Conservation (phyloP, 1,139 yeast species). For the Scheffersomyces cryptocercus region DNA sequence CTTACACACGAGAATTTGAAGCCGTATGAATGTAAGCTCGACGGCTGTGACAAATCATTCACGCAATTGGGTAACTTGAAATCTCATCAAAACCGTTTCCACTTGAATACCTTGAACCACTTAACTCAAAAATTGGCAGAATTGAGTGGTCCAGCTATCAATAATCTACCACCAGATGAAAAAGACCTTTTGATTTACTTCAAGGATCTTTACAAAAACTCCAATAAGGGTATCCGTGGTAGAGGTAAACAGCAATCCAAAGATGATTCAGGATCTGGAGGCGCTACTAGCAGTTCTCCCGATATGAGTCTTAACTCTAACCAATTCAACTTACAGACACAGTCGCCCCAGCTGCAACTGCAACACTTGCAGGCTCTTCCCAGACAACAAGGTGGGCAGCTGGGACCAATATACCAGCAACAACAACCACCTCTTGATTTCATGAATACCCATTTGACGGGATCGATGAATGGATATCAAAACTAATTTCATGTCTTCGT, state of each 20-base stretch:
- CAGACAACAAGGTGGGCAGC: conserved; percentile 8
- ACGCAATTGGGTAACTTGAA: conserved; percentile 92
- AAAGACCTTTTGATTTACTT: conserved; percentile 72
- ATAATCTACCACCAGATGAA: conserved; percentile 59
- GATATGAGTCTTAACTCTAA: not conserved
- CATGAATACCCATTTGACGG: conserved; percentile 7
- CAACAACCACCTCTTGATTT: conserved; percentile 13
- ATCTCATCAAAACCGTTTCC: conserved; percentile 91
- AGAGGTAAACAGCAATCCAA: conserved; percentile 58
- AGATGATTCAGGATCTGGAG: not conserved
- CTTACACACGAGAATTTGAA: conserved; percentile 77
- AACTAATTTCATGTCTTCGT: not conserved
- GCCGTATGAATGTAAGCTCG: conserved; percentile 80
- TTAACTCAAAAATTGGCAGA: conserved; percentile 68
- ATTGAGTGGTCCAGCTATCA: conserved; percentile 46
- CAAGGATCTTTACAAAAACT: conserved; percentile 77
- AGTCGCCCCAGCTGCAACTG: not conserved
- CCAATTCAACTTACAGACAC: not conserved
- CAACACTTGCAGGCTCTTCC: conserved; percentile 2
- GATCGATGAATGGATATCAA: conserved; percentile 1
- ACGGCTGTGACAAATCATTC: conserved; percentile 79
- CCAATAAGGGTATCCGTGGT: conserved; percentile 89
- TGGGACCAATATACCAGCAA: conserved; percentile 2
- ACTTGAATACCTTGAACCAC: conserved; percentile 64
- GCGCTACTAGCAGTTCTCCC: not conserved